phyloP scores from a whole-genome alignment of 768 basidiomycete species.

The Boletus coccyginus region DNA sequence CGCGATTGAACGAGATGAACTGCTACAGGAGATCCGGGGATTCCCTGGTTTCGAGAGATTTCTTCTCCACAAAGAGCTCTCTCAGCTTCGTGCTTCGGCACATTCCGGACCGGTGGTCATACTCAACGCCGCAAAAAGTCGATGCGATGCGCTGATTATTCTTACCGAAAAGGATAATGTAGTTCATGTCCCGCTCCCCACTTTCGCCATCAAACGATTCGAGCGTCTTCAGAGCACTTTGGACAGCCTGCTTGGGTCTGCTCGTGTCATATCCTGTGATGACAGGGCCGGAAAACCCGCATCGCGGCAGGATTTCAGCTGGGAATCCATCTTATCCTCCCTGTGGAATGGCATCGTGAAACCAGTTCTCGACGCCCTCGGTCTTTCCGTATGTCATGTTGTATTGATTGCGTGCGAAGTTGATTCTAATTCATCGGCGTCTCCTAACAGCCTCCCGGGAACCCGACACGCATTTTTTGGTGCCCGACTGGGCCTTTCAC shows the following conservation, averaged over 20 bases:
- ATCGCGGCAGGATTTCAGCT: neutral
- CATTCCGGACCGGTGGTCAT: neutral
- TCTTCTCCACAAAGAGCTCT: slow-evolving; percentile 2
- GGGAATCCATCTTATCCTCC: slow-evolving; percentile 1
- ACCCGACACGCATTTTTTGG: neutral
- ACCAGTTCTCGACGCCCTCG: slow-evolving; percentile 3
- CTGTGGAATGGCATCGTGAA: slow-evolving; percentile 12
- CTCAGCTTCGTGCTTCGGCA: neutral
- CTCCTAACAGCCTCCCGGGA: neutral
- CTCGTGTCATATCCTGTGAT: neutral
- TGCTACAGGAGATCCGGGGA: neutral
- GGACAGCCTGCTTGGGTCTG: neutral
- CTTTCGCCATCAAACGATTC: neutral
- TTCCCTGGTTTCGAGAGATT: slow-evolving; percentile 5
- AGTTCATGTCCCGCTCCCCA: slow-evolving; percentile 4
- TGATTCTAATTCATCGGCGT: neutral
- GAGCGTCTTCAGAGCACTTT: neutral
- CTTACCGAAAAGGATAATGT: neutral
- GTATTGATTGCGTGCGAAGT: neutral
- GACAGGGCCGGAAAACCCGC: neutral
- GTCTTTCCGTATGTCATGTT: neutral
- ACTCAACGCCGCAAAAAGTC: neutral
- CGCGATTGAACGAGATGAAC: slow-evolving; percentile 2
- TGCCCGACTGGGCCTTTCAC: neutral
- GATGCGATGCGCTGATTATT: slow-evolving; percentile 34